Conservation (phyloP, 331 rosid genomes). For the Telfairia occidentalis region DNA sequence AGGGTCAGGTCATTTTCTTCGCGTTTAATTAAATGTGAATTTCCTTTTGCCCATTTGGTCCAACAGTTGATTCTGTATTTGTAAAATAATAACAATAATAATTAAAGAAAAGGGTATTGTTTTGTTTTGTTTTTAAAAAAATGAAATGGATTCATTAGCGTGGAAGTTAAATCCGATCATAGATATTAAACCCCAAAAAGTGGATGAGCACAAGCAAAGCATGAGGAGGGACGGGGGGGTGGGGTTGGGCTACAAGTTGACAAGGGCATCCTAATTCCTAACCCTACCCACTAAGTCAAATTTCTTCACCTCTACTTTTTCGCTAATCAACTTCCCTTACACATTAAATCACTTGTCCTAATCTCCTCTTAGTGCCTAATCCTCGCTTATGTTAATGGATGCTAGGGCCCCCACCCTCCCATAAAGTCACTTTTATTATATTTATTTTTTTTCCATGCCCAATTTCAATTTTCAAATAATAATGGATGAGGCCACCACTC, state of each 20-base stretch:
- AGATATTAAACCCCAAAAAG: background rate
- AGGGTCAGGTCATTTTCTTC: background rate
- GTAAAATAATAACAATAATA: background rate
- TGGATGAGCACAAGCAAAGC: background rate
- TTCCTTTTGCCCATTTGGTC: background rate
- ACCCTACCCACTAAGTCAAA: background rate
- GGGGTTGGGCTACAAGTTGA: background rate
- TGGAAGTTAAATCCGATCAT: background rate
- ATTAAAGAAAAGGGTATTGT: background rate
- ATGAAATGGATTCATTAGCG: background rate
- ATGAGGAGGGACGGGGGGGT: background rate
- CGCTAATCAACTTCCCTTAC: slow-evolving; percentile 5
- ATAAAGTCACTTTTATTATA: slow-evolving; percentile 4
- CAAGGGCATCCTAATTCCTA: slow-evolving; percentile 3
- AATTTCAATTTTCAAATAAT: background rate
- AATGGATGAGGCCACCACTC: slow-evolving; percentile 13
- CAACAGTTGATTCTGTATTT: background rate
- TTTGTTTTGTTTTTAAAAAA: background rate
- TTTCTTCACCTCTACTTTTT: slow-evolving; percentile 5
- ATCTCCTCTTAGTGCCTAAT: slow-evolving; percentile 13
- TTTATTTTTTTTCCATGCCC: background rate
- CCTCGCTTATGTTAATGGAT: background rate
- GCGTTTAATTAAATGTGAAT: background rate
- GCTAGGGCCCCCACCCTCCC: slow-evolving; percentile 11
- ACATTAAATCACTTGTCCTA: slow-evolving; percentile 16